These are phyloP conservation scores for Alternaria conjuncta DNA, from an alignment of 2,329 filamentous ascomycete genomes.

Conservation along the genomic window DNA sequence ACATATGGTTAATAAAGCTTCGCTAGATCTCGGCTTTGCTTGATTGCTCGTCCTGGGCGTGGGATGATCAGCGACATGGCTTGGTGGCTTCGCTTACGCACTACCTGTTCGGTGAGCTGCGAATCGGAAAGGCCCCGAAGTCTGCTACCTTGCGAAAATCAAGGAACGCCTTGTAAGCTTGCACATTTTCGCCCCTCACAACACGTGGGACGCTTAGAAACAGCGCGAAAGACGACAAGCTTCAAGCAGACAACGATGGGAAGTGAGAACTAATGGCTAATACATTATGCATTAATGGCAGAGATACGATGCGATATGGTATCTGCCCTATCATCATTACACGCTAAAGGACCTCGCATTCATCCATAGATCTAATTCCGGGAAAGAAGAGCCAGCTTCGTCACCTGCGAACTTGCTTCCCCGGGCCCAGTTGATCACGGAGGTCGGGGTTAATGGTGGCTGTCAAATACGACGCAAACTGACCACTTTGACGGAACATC, in stretches of 20 bases:
- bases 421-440: constrained; percentile 15
- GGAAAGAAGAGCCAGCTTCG: background rate
- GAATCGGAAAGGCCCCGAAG: background rate
- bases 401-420: background rate
- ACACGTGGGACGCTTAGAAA: background rate
- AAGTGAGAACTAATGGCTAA: background rate
- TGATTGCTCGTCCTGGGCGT: background rate
- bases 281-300: constrained; percentile 4
- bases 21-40: constrained; percentile 5
- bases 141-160: background rate
- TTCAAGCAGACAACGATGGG: background rate
- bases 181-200: background rate
- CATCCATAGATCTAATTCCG: constrained; percentile 1
- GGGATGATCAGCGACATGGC: background rate
- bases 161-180: background rate
- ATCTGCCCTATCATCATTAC: constrained; percentile 1
- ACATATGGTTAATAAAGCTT: background rate
- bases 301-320: background rate
- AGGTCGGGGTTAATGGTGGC: constrained; percentile 36
- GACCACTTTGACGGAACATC: constrained; percentile 27
- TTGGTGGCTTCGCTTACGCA: background rate
- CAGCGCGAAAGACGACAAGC: background rate
- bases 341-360: background rate
- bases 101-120: background rate
- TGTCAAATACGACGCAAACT: constrained; percentile 33